Evolutionary conservation across 2,329 filamentous ascomycete genomes (phyloP), one percentile per base, ranked within the genome.

Genomic region (Colletotrichum siamense): DNA sequence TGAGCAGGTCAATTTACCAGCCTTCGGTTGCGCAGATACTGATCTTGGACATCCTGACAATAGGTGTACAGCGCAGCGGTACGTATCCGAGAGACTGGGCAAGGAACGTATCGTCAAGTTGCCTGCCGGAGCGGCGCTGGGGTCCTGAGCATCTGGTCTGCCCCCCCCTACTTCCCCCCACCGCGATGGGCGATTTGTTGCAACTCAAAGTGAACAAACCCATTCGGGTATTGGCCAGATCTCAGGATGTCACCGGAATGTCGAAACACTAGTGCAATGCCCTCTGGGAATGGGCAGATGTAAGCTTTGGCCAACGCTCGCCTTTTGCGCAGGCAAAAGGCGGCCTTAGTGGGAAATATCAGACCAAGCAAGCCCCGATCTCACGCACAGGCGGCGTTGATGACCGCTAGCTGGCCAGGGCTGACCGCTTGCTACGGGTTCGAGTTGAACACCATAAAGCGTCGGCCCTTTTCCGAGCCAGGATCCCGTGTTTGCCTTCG

Each of bases 201-300:
- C 64, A 76, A 76, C 74, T 76, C 70, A 76, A 76, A 76, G 55
- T 32, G 70, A 69, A 74, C 49, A 73, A 34, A 59, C 62, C 32
- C 22, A 34, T 34, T 32, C 73, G 15, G 34, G 26, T 44, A 73
- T 73, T 76, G 74, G 74, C 64, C 59, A 73, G 34, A 73, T 76
- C 64, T 69, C 44, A 69, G 70, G 70, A 76, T 76, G 64, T 76
- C 74, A 74, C 59, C 44, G 65, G 44, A 49, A 73, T 28, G 71
- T 73, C 70, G 74, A 76, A 76, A 76, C 74, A 73, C 70, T 76
- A 76, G 74, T 65, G 70, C 59, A 73, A 65, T 69, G 64, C 36
- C 74, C 52, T 73, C 34, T 36, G 15, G 30, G 26, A 69, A 76
- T 65, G 70, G 36, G 74, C 61, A 67, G 65, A 74, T 69, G 70